Base-by-base conservation (phyloP, 768 basidiomycete species). In the Cantharellus cinnabarinus region DNA sequence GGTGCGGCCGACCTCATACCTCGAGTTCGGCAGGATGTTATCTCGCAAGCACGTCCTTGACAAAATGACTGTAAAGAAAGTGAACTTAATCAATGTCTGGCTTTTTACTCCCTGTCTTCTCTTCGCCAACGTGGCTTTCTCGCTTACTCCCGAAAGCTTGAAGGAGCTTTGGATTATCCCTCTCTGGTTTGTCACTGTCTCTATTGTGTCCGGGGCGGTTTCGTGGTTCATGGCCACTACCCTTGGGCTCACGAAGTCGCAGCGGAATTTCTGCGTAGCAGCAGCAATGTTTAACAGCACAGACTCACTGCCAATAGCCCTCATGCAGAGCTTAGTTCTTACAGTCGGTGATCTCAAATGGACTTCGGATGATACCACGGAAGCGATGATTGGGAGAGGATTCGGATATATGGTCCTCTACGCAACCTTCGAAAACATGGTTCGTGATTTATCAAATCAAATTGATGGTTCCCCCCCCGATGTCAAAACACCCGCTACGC, bases 41-140 rank as follows among this genome's bases (percentile, higher is more conserved):
- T 88, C 93, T 0, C 69, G 75, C 58, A 76, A 75, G 38, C 86
- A 85, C 37, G 81, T 97, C 53, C 77, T 94, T 15, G 90, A 97
- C 67, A 90, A 89, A 67, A 78, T 78, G 61, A 89, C 86, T 0
- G 90, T 93, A 70, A 88, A 87, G 76, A 78, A 80, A 77, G 71
- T 89, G 20, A 89, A 89, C 65, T 75, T 78, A 20, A 71, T 94
- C 58, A 94, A 93, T 68, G 80, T 94, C 35, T 85, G 84, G 0
- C 78, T 97, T 41, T 95, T 97, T 71, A 89, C 86, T 0, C 85
- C 87, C 0, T 82, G 85, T 0, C 78, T 93, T 3, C 73, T 94
- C 40, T 93, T 94, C 71, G 89, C 87, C 7, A 98, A 95, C 71
- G 90, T 98, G 20, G 94, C 93, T 0, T 94, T 93, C 72, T 88